A percentile compares a stretch with the other conserved stretches of the same genome.
Evolutionary conservation across 1,284 basidiomycete species (phyloP).

Genomic region (Papiliotrema laurentii): DNA sequence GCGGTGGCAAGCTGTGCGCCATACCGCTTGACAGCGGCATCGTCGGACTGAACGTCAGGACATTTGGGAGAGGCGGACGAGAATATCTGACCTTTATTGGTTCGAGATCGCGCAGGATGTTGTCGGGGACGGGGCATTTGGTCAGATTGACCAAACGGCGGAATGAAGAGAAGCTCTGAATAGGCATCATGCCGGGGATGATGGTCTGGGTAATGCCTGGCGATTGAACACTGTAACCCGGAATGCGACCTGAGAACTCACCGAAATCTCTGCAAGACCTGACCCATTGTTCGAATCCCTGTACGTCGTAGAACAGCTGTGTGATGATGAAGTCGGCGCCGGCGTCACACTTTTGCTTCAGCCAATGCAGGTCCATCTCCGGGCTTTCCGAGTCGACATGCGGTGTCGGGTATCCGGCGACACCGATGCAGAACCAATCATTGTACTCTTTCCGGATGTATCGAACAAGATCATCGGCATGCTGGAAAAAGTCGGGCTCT

Average conservation of each 20-base stretch:
- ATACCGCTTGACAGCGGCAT: slow-evolving; percentile 84
- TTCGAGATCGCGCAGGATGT: slow-evolving; percentile 66
- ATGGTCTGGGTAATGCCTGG: slow-evolving; percentile 84
- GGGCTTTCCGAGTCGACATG: slow-evolving; percentile 67
- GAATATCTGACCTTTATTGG: slow-evolving; percentile 65
- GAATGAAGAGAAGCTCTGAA: slow-evolving; percentile 94
- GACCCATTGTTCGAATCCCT: slow-evolving; percentile 75
- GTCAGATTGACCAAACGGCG: slow-evolving; percentile 84
- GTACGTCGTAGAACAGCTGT: slow-evolving; percentile 94
- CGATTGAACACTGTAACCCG: not conserved
- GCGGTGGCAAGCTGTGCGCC: slow-evolving; percentile 72
- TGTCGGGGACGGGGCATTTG: slow-evolving; percentile 70
- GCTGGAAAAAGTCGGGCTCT: slow-evolving; percentile 76
- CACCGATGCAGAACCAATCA: slow-evolving; percentile 73
- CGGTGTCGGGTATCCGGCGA: slow-evolving; percentile 83
- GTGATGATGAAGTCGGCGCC: slow-evolving; percentile 96
- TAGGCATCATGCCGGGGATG: slow-evolving; percentile 95
- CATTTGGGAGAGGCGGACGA: no score
- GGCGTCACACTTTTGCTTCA: slow-evolving; percentile 87
- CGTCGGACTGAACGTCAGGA: slow-evolving; percentile 63
- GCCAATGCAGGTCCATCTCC: slow-evolving; percentile 67
- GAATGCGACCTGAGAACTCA: slow-evolving; percentile 40
- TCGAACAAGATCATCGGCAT: slow-evolving; percentile 81
- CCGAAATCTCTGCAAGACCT: slow-evolving; percentile 66
- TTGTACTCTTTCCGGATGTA: slow-evolving; percentile 87